A percentile compares a stretch with the other conserved stretches of the same genome.
Conservation (phyloP, 305 asterid species). For the Stenogyne calaminthoides region DNA sequence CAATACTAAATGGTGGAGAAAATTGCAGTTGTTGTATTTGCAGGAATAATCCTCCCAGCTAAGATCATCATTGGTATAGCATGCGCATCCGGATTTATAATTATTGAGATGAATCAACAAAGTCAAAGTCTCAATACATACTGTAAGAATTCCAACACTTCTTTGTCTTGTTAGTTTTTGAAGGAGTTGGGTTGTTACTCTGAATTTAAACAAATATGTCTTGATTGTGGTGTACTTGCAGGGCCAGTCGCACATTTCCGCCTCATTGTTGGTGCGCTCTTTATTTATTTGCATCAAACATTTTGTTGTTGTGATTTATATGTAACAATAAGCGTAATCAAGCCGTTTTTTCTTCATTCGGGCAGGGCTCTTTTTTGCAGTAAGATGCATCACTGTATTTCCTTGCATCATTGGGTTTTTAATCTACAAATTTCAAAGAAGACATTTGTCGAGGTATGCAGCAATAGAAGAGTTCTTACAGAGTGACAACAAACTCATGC, state of each 20-base stretch:
- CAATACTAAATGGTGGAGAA: background rate
- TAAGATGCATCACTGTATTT: too few species aligned
- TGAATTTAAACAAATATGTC: too few species aligned
- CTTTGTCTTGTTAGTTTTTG: background rate
- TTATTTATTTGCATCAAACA: too few species aligned
- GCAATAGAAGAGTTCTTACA: background rate
- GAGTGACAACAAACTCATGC: slow-evolving; percentile 12
- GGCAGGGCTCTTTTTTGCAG: too few species aligned
- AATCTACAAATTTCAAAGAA: slow-evolving; percentile 10
- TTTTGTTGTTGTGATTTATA: too few species aligned
- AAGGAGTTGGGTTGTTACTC: too few species aligned
- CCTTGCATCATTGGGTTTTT: background rate
- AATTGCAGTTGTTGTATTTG: background rate
- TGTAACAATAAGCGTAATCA: too few species aligned
- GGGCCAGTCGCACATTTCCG: too few species aligned
- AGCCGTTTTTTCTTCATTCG: too few species aligned
- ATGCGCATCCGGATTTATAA: background rate
- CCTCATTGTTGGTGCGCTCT: too few species aligned
- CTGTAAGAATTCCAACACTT: background rate
- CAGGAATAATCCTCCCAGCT: background rate
- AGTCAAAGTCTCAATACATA: too few species aligned
- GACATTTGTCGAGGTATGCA: background rate
- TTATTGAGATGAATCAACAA: background rate
- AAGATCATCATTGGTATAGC: background rate
- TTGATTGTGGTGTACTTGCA: too few species aligned